Percentiles rank a stretch among this genome's conserved stretches.
Evolutionary conservation across 176 grass and related monocot species (phyloP).

Genomic region (Pontederia paniculata): DNA sequence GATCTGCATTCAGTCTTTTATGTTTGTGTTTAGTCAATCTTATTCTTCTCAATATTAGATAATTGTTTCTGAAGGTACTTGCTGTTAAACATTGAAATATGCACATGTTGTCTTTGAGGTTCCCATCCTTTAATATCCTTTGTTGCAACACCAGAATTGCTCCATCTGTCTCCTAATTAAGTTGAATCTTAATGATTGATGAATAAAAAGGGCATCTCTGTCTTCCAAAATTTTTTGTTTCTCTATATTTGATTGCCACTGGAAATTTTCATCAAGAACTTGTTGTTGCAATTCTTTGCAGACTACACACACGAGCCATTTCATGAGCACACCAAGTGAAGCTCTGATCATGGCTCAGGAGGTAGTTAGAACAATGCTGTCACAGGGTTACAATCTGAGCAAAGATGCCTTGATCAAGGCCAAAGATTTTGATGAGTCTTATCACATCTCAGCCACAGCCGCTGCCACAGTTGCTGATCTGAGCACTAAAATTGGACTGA

Average conservation of each 20-base stretch:
- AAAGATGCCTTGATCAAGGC: conserved; percentile 85
- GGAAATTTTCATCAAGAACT: too few species aligned
- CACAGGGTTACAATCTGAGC: conserved; percentile 59
- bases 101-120: too few species aligned
- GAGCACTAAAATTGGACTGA: conserved; percentile 72
- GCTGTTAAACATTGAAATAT: too few species aligned
- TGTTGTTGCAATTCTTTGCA: conserved; percentile 20
- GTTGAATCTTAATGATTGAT: too few species aligned
- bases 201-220: too few species aligned
- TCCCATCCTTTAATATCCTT: too few species aligned
- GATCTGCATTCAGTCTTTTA: background rate
- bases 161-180: too few species aligned
- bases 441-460: conserved; percentile 46
- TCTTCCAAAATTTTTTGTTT: too few species aligned
- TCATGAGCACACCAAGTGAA: conserved; percentile 54
- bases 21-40: background rate
- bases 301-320: conserved; percentile 43
- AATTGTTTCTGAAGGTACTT: too few species aligned
- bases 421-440: conserved; percentile 81
- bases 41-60: background rate
- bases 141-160: too few species aligned
- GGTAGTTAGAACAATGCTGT: conserved; percentile 67
- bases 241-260: too few species aligned
- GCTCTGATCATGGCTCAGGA: conserved; percentile 78
- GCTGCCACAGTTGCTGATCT: conserved; percentile 62